These are phyloP conservation scores for Udeniomyces megalosporus DNA, from an alignment of 768 basidiomycete species.

Conservation along the genomic window DNA sequence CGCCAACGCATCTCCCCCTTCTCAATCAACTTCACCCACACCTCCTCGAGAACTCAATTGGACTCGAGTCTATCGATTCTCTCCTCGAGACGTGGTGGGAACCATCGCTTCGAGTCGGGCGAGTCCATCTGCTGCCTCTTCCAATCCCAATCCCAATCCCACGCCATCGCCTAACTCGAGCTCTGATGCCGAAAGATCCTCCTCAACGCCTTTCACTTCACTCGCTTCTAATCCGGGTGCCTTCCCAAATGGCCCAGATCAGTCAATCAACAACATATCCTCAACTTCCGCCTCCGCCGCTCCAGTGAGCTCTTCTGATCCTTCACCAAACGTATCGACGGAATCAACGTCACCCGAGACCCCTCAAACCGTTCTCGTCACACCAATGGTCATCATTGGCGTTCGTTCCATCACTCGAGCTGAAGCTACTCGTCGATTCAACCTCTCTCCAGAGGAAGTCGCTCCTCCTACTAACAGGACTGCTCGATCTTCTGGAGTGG, in stretches of 20 bases:
- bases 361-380: not conserved
- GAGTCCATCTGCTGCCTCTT: not conserved
- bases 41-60: slow-evolving; percentile 5
- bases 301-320: not conserved
- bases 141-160: not conserved
- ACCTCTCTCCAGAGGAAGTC: not conserved
- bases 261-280: no score
- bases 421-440: not conserved
- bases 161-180: not conserved
- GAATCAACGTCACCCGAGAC: not conserved
- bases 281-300: not conserved
- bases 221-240: not conserved
- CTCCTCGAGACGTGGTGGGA: not conserved
- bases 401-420: slow-evolving; percentile 4
- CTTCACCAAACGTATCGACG: not conserved
- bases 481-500: not conserved
- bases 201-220: not conserved
- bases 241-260: not conserved
- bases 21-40: no score
- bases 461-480: not conserved
- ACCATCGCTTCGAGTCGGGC: not conserved
- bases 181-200: not conserved
- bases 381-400: slow-evolving; percentile 9
- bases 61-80: slow-evolving; percentile 9
- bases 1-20: not conserved